Conservation (phyloP, 768 basidiomycete species). For the Lactifluus subvellereus region DNA sequence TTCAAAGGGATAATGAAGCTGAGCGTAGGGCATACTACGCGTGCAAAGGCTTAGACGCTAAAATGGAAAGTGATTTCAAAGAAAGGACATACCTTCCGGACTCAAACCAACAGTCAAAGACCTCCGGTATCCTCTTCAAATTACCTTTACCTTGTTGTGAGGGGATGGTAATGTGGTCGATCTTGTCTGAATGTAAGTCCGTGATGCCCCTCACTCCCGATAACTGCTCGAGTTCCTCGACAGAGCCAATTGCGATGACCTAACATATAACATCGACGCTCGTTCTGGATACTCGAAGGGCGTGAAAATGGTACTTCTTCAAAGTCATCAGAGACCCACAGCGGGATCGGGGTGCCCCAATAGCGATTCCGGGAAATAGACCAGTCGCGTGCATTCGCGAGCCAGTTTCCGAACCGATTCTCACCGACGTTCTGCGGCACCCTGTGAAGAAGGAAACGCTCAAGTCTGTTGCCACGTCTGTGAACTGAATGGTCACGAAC, state of each 20-base stretch:
- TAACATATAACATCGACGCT: constrained; percentile 1
- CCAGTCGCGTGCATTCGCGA: constrained; percentile 98
- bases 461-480: background rate
- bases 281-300: background rate
- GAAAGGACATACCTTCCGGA: constrained; percentile 73
- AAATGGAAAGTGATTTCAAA: background rate
- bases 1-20: constrained; percentile 96
- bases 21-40: constrained; percentile 96
- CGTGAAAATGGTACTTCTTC: constrained; percentile 58
- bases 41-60: background rate
- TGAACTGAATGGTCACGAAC: constrained; percentile 35
- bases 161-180: constrained; percentile 95
- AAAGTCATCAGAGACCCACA: constrained; percentile 92
- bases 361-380: constrained; percentile 98
- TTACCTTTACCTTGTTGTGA: constrained; percentile 81
- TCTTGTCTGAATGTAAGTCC: constrained; percentile 90
- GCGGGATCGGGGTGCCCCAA: constrained; percentile 96
- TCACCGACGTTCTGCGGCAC: constrained; percentile 91
- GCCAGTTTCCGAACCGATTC: constrained; percentile 93
- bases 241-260: constrained; percentile 53
- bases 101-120: constrained; percentile 99
- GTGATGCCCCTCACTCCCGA: constrained; percentile 81
- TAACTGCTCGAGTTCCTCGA: constrained; percentile 78
- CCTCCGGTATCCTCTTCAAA: constrained; percentile 89
- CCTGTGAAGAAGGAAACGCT: constrained; percentile 38